Conservation (phyloP, 257 asterid genomes). For the Catharanthus roseus region DNA sequence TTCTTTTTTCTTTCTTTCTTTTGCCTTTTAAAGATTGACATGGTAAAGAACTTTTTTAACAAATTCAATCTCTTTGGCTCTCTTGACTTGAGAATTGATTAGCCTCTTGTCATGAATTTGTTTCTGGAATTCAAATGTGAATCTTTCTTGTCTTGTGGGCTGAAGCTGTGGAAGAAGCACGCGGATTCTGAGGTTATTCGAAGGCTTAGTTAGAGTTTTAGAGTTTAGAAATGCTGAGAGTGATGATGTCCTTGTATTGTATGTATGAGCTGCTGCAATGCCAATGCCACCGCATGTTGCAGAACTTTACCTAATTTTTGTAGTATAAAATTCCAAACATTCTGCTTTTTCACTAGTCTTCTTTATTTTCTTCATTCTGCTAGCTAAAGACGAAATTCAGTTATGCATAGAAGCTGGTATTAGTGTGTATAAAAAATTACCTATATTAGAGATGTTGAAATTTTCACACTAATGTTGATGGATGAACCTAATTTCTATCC, state of each 20-base stretch:
- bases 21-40: neutral
- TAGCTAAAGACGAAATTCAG: too few relatives aligned
- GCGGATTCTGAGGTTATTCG: too few relatives aligned
- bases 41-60: conserved; percentile 17
- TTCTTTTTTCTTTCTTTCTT: neutral
- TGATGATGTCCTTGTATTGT: neutral
- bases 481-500: neutral
- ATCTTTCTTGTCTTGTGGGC: neutral
- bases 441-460: too few relatives aligned
- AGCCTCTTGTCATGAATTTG: too few relatives aligned
- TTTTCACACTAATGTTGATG: neutral
- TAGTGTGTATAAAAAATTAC: too few relatives aligned
- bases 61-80: too few relatives aligned
- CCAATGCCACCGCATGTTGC: conserved; percentile 16
- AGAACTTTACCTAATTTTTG: conserved; percentile 13
- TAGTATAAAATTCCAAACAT: conserved; percentile 4
- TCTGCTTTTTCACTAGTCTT: conserved; percentile 1
- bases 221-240: neutral
- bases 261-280: conserved; percentile 2
- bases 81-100: neutral
- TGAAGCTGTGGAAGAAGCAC: neutral
- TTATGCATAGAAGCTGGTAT: too few relatives aligned
- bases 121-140: neutral
- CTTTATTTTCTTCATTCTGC: too few relatives aligned
- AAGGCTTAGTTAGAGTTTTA: too few relatives aligned